Evolutionary conservation across 2,329 filamentous ascomycete species (phyloP).

Genomic region (Cladosporium sp.): DNA sequence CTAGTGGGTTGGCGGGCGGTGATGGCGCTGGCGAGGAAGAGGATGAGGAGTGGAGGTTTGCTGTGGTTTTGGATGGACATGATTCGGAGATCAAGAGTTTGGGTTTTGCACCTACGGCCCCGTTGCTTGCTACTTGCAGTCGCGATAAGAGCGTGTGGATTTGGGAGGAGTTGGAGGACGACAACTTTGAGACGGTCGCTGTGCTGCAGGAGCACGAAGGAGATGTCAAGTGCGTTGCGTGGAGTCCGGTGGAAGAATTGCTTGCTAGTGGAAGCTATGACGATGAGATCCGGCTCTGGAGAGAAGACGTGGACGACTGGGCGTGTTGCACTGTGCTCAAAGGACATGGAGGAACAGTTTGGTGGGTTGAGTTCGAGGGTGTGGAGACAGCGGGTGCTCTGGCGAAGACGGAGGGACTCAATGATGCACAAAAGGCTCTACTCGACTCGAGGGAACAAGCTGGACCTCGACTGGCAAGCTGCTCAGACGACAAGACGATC

Average conservation of each 20-base stretch:
- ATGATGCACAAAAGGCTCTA: constrained; percentile 39
- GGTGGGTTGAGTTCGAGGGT: constrained; percentile 73
- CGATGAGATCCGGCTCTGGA: constrained; percentile 84
- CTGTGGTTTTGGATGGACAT: constrained; percentile 89
- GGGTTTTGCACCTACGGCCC: constrained; percentile 71
- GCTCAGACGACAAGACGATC: constrained; percentile 79
- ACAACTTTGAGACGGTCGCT: constrained; percentile 95
- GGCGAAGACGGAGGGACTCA: constrained; percentile 30
- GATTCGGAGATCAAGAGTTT: constrained; percentile 89
- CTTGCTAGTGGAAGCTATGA: constrained; percentile 94
- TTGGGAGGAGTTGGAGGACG: constrained; percentile 94
- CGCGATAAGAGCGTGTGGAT: constrained; percentile 97
- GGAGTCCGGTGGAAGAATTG: constrained; percentile 79
- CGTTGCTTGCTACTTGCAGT: constrained; percentile 84
- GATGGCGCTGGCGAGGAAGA: constrained; percentile 51
- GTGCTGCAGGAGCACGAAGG: constrained; percentile 93
- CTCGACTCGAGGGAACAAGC: constrained; percentile 43
- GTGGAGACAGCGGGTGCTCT: constrained; percentile 38
- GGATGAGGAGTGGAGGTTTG: constrained; percentile 87
- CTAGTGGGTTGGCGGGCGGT: constrained; percentile 33
- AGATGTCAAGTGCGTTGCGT: constrained; percentile 91
- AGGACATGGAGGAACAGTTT: constrained; percentile 84
- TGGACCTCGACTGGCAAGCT: constrained; percentile 70
- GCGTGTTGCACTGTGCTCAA: constrained; percentile 79
- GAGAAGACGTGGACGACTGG: constrained; percentile 93